Percentiles rank a stretch among this genome's conserved stretches.
These are phyloP conservation scores for Alternaria consortialis DNA, from an alignment of 2,329 filamentous ascomycete genomes.

Conservation along the genomic window DNA sequence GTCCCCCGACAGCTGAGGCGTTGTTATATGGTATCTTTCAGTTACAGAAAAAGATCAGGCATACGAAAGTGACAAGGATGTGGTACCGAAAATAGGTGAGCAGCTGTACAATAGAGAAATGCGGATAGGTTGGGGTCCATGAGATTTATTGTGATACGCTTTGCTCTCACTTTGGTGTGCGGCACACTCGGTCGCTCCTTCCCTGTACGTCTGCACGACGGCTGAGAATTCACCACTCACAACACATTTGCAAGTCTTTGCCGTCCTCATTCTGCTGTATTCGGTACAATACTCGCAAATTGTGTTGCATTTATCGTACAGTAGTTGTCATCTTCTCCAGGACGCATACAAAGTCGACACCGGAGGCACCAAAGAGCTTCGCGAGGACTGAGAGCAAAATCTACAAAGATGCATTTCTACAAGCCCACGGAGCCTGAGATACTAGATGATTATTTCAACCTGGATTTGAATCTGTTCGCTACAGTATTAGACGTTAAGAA, in stretches of 20 bases:
- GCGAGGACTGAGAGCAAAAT: background rate
- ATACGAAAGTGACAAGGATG: slow-evolving; percentile 64
- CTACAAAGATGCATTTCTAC: background rate
- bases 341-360: background rate
- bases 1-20: slow-evolving; percentile 66
- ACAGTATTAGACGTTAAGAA: background rate
- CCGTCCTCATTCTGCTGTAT: background rate
- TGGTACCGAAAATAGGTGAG: slow-evolving; percentile 62
- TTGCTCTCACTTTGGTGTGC: background rate
- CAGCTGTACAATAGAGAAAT: background rate
- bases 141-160: rapidly evolving
- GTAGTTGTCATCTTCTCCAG: background rate
- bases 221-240: too few species aligned
- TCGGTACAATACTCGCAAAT: background rate
- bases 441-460: background rate
- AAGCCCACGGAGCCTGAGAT: background rate
- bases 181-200: background rate
- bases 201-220: too few species aligned
- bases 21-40: slow-evolving; percentile 73
- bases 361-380: background rate
- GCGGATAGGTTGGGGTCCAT: too few species aligned
- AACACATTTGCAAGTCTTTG: too few species aligned
- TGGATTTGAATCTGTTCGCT: background rate
- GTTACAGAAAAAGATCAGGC: slow-evolving; percentile 79
- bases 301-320: background rate